Conservation (phyloP, 495 filamentous ascomycete genomes). For the Penicillium diatomitis region DNA sequence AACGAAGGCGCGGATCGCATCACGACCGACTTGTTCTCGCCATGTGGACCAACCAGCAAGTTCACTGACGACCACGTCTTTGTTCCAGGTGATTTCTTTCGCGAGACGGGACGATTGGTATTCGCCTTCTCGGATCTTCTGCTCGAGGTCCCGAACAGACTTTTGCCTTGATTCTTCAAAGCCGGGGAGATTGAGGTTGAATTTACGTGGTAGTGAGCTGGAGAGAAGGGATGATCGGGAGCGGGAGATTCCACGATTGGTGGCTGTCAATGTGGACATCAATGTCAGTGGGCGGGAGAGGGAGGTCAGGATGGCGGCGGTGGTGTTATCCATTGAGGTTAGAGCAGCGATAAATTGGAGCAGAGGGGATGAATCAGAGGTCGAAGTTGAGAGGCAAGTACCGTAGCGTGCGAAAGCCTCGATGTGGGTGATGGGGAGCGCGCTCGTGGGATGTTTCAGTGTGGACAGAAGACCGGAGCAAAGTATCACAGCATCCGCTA, state of each 20-base stretch:
- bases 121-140: constrained; percentile 57
- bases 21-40: constrained; percentile 65
- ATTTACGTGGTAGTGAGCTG: constrained; percentile 39
- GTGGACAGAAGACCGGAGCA: constrained; percentile 46
- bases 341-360: constrained; percentile 64
- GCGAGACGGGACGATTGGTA: constrained; percentile 57
- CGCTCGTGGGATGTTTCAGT: constrained; percentile 34
- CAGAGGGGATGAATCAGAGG: constrained; percentile 60
- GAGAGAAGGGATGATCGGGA: constrained; percentile 58
- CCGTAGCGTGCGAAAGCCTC: constrained; percentile 67
- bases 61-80: constrained; percentile 85
- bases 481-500: constrained; percentile 57
- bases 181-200: constrained; percentile 41
- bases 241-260: constrained; percentile 62
- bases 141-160: constrained; percentile 67
- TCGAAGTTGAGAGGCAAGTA: constrained; percentile 52
- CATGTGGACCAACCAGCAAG: constrained; percentile 89
- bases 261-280: constrained; percentile 56
- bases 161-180: constrained; percentile 84
- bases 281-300: constrained; percentile 74
- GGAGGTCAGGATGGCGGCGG: constrained; percentile 68
- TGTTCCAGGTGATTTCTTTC: constrained; percentile 79
- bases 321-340: constrained; percentile 66
- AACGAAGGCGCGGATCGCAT: constrained; percentile 66
- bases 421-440: constrained; percentile 56